phyloP scores from a whole-genome alignment of 495 filamentous ascomycete genomes.

The Niebla homalea region DNA sequence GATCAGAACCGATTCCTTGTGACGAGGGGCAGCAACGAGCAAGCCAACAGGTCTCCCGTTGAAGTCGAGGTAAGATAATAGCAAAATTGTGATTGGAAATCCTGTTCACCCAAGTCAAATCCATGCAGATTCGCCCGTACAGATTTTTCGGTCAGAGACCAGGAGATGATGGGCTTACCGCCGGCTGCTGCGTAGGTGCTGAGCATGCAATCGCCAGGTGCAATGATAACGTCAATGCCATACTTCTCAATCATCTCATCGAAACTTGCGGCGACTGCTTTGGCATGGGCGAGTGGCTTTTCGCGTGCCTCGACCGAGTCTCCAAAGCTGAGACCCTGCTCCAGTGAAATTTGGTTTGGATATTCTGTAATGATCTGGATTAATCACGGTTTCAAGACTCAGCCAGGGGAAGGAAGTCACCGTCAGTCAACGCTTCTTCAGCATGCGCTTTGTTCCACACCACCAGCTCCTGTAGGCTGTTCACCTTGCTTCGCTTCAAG shows the following conservation, averaged over 20 bases:
- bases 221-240: conserved; percentile 8
- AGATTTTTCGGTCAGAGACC: background rate
- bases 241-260: conserved; percentile 8
- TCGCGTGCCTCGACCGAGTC: conserved; percentile 3
- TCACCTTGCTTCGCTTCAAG: conserved; percentile 8
- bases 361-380: conserved; percentile 6
- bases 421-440: conserved; percentile 16
- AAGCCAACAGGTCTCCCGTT: conserved; percentile 20
- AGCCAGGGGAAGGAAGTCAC: conserved; percentile 2
- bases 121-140: background rate
- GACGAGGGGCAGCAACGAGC: conserved; percentile 8
- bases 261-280: conserved; percentile 1
- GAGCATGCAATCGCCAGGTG: conserved; percentile 2
- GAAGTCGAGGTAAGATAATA: conserved; percentile 18
- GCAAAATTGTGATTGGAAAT: conserved; percentile 17
- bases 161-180: background rate
- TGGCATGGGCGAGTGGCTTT: background rate
- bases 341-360: conserved; percentile 2
- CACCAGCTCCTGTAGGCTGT: conserved; percentile 11
- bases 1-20: conserved; percentile 16
- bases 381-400: background rate
- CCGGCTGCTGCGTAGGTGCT: background rate
- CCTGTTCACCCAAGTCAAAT: conserved; percentile 3
- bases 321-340: conserved; percentile 6
- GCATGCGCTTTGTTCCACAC: conserved; percentile 11